These are phyloP conservation scores for Coix lacrymajobi DNA, from an alignment of 176 grass and related monocot genomes.

Conservation along the genomic window DNA sequence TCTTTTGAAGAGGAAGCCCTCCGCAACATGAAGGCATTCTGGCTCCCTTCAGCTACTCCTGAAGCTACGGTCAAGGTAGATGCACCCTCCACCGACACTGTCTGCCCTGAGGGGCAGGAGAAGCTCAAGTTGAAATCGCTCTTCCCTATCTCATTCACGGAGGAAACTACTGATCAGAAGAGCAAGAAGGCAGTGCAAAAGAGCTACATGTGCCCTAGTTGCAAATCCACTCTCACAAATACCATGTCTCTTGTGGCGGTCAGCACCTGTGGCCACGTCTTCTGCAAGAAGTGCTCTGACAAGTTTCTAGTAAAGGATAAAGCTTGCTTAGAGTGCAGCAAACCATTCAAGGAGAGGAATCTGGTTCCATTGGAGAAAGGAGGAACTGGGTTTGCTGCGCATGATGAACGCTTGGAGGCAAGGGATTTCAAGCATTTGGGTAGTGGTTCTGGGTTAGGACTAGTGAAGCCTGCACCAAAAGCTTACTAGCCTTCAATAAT, in stretches of 20 bases:
- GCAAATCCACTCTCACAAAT: conserved; percentile 90
- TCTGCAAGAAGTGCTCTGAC: conserved; percentile 93
- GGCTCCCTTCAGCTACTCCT: conserved; percentile 97
- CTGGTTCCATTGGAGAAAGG: conserved; percentile 86
- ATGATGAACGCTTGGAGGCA: conserved; percentile 66
- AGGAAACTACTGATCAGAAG: conserved; percentile 49
- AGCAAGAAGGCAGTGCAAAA: conserved; percentile 55
- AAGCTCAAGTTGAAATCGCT: conserved; percentile 85
- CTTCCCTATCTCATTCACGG: conserved; percentile 74
- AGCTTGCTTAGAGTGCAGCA: conserved; percentile 72
- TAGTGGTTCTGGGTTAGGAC: conserved; percentile 84
- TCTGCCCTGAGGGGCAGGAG: conserved; percentile 87
- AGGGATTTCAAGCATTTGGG: conserved; percentile 91
- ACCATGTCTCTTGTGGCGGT: conserved; percentile 62
- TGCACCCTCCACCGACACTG: conserved; percentile 62
- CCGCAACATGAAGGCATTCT: conserved; percentile 97
- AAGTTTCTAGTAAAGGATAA: conserved; percentile 82
- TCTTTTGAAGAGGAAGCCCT: conserved; percentile 98
- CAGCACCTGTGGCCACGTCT: conserved; percentile 90
- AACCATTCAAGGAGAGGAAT: conserved; percentile 80
- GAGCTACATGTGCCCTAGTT: conserved; percentile 94
- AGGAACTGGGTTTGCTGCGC: conserved; percentile 83
- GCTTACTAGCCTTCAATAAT: conserved; percentile 18
- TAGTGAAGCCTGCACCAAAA: conserved; percentile 76
- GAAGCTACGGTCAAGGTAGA: conserved; percentile 57